Conservation (phyloP, 441 rosid genomes). For the Bruguiera hainesii region DNA sequence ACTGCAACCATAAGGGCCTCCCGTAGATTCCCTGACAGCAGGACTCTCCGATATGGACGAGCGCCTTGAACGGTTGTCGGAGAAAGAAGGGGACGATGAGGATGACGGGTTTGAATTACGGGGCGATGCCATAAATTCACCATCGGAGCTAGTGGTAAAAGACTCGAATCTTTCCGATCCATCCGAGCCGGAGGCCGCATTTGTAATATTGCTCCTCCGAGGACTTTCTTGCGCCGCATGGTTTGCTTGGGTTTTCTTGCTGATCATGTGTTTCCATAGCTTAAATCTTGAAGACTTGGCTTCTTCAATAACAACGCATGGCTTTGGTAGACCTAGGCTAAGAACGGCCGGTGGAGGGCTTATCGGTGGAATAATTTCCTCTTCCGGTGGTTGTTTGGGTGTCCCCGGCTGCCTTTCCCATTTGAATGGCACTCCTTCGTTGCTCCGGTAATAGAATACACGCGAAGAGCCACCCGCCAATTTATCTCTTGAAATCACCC, state of each 20-base stretch:
- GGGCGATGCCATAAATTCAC: slow-evolving; percentile 27
- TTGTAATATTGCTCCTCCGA: background rate
- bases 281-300: background rate
- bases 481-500: background rate
- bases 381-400: background rate
- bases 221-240: background rate
- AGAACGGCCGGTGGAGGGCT: background rate
- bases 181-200: slow-evolving; percentile 9
- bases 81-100: no score
- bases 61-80: no score
- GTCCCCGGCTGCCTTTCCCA: background rate
- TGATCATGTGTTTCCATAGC: background rate
- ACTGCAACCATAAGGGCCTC: no score
- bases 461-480: background rate
- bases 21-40: no score
- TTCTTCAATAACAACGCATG: background rate
- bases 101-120: slow-evolving; percentile 23
- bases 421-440: background rate
- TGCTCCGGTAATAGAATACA: background rate
- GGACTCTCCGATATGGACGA: no score
- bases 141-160: slow-evolving; percentile 23
- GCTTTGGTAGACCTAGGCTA: background rate
- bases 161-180: slow-evolving; percentile 30
- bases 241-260: background rate
- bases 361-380: background rate